These are phyloP conservation scores for Paramecium sonneborni DNA, from an alignment of 73 alveolate species.

Conservation along the genomic window DNA sequence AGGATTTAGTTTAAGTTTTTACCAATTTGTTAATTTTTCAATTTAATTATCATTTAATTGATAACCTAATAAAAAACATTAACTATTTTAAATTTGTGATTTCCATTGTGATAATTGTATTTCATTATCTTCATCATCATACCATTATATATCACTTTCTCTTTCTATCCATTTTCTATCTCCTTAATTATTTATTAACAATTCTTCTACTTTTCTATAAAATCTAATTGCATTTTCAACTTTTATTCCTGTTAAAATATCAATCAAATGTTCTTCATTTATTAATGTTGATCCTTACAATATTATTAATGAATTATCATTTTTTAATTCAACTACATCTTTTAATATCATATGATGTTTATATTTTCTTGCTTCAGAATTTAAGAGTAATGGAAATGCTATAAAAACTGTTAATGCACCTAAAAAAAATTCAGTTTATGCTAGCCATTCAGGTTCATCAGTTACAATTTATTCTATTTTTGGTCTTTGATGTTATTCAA, in stretches of 20 bases:
- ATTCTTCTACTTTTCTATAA: slow-evolving; percentile 41
- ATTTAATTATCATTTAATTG: slow-evolving; percentile 9
- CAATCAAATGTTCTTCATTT: neutral
- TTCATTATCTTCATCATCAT: slow-evolving; percentile 1
- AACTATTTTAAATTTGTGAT: neutral
- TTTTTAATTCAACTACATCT: neutral
- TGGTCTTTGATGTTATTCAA: slow-evolving; percentile 35
- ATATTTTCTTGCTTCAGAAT: slow-evolving; percentile 30
- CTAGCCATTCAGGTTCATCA: slow-evolving; percentile 59
- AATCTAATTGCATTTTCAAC: slow-evolving; percentile 25
- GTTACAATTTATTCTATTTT: slow-evolving; percentile 24
- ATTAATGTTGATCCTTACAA: slow-evolving; percentile 29
- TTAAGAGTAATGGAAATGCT: slow-evolving; percentile 10
- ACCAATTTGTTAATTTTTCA: slow-evolving; percentile 16
- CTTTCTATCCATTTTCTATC: slow-evolving; percentile 52
- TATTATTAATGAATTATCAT: neutral
- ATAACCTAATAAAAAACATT: neutral
- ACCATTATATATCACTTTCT: slow-evolving; percentile 48
- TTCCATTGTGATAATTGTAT: neutral
- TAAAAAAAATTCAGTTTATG: slow-evolving; percentile 21
- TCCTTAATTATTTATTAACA: slow-evolving; percentile 14
- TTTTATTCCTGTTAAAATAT: slow-evolving; percentile 20
- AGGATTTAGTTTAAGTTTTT: neutral
- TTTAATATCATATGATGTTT: slow-evolving; percentile 41
- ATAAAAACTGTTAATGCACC: slow-evolving; percentile 43